These are phyloP conservation scores for Circinella umbellata DNA, from an alignment of 371 early-diverging fungal genomes.

Conservation along the genomic window DNA sequence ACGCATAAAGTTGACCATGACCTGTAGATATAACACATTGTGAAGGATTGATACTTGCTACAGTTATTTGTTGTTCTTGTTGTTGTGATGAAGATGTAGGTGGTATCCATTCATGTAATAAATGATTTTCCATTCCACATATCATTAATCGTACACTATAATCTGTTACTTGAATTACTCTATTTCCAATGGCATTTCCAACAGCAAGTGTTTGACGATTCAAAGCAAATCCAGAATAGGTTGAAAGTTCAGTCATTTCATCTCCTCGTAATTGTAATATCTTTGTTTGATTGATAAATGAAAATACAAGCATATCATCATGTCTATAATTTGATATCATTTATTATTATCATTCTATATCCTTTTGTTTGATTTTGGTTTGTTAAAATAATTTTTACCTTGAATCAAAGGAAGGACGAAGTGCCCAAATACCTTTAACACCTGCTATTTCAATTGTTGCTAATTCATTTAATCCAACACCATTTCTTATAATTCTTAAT, in stretches of 20 bases:
- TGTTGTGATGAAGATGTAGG: slow-evolving; percentile 3
- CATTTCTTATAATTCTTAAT: slow-evolving; percentile 86
- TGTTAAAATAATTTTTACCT: neutral
- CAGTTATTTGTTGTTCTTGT: slow-evolving; percentile 50
- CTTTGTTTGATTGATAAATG: slow-evolving; percentile 57
- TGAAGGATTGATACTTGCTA: slow-evolving; percentile 63
- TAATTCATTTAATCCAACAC: slow-evolving; percentile 83
- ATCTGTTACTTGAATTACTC: slow-evolving; percentile 50
- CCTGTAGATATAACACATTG: slow-evolving; percentile 73
- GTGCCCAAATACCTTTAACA: slow-evolving; percentile 77
- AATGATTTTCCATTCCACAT: slow-evolving; percentile 21
- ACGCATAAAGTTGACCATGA: slow-evolving; percentile 60
- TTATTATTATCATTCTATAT: too few relatives aligned
- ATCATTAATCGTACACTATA: slow-evolving; percentile 44
- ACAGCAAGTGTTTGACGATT: slow-evolving; percentile 42
- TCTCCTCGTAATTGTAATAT: slow-evolving; percentile 37
- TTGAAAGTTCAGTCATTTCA: slow-evolving; percentile 34
- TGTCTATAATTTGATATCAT: slow-evolving; percentile 19
- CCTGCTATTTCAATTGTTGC: slow-evolving; percentile 72
- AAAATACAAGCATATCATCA: slow-evolving; percentile 62
- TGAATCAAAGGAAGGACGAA: slow-evolving; percentile 47
- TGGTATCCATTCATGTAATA: slow-evolving; percentile 64
- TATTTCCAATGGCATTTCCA: slow-evolving; percentile 35
- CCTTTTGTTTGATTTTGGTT: neutral
- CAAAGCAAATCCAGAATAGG: slow-evolving; percentile 39